phyloP scores from a whole-genome alignment of 495 filamentous ascomycete species.

The Coniosporium apollinis region DNA sequence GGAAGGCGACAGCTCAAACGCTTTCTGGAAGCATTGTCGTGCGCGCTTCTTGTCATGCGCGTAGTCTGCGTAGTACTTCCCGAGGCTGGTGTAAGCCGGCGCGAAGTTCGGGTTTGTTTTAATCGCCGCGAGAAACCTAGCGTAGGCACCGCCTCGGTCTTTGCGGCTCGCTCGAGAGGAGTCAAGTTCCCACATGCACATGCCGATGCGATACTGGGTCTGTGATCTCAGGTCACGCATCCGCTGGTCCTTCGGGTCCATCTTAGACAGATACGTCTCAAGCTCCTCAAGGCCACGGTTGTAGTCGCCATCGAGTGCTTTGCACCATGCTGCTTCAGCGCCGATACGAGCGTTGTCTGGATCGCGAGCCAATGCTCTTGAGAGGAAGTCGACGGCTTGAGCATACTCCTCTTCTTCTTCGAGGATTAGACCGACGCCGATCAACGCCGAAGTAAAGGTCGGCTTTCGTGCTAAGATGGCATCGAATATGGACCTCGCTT shows the following conservation, averaged over 20 bases:
- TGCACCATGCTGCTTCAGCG: conserved; percentile 79
- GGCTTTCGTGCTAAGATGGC: conserved; percentile 54
- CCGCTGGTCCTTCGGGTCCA: conserved; percentile 35
- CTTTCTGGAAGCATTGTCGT: conserved; percentile 86
- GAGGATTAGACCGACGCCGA: conserved; percentile 78
- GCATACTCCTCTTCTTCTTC: conserved; percentile 81
- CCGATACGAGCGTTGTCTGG: conserved; percentile 54
- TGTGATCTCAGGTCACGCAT: conserved; percentile 63
- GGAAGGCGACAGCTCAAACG: conserved; percentile 78
- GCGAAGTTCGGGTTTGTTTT: conserved; percentile 68
- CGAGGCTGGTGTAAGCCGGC: conserved; percentile 81
- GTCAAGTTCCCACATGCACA: conserved; percentile 74
- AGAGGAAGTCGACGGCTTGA: conserved; percentile 61
- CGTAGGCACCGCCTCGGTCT: conserved; percentile 61
- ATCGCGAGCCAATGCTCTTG: conserved; percentile 54
- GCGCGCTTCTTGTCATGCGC: conserved; percentile 69
- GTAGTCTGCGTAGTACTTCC: conserved; percentile 91
- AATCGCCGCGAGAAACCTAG: conserved; percentile 65
- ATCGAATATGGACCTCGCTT: conserved; percentile 73
- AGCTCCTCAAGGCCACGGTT: conserved; percentile 45
- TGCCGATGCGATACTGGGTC: conserved; percentile 73
- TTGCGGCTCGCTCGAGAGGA: conserved; percentile 52
- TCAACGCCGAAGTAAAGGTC: conserved; percentile 58
- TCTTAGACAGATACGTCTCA: conserved; percentile 44
- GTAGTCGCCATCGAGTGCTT: conserved; percentile 65